These are phyloP conservation scores for Hyaloscypha bicolor DNA, from an alignment of 495 filamentous ascomycete genomes.

Conservation along the genomic window DNA sequence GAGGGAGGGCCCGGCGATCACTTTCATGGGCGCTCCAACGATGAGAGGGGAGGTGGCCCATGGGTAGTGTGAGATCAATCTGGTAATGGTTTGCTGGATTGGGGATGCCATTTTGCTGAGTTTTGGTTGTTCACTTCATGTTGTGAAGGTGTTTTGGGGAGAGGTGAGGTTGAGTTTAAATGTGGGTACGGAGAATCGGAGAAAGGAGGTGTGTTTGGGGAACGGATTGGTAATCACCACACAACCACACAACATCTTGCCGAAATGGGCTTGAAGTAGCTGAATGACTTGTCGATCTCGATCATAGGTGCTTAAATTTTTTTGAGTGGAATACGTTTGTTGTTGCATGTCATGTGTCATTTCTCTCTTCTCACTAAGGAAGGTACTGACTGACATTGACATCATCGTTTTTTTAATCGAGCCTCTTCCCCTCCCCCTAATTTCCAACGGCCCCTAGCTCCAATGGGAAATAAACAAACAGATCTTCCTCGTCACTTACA, in stretches of 20 bases:
- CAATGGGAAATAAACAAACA: too few species aligned
- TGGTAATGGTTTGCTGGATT: not conserved
- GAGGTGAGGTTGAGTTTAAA: not conserved
- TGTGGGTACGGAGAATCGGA: not conserved
- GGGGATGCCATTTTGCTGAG: not conserved
- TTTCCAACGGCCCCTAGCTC: too few species aligned
- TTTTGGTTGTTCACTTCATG: not conserved
- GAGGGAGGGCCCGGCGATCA: slow-evolving; percentile 62
- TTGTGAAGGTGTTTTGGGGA: not conserved
- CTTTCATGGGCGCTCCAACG: slow-evolving; percentile 69
- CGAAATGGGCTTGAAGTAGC: too few species aligned
- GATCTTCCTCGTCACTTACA: too few species aligned
- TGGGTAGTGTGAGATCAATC: slow-evolving; percentile 9
- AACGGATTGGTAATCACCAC: not conserved
- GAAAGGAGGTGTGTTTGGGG: not conserved
- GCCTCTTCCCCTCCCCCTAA: too few species aligned
- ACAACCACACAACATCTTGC: not conserved
- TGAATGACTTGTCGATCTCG: too few species aligned
- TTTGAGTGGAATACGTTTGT: too few species aligned
- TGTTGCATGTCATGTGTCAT: too few species aligned
- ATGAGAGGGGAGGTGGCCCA: slow-evolving; percentile 53
- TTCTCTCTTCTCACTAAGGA: too few species aligned
- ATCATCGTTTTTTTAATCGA: too few species aligned
- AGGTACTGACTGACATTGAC: too few species aligned
- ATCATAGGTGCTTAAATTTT: too few species aligned